Evolutionary conservation across 352 stramenopile species (phyloP), one percentile per base, ranked within the genome.

Genomic region (Phytophthora sojae): DNA sequence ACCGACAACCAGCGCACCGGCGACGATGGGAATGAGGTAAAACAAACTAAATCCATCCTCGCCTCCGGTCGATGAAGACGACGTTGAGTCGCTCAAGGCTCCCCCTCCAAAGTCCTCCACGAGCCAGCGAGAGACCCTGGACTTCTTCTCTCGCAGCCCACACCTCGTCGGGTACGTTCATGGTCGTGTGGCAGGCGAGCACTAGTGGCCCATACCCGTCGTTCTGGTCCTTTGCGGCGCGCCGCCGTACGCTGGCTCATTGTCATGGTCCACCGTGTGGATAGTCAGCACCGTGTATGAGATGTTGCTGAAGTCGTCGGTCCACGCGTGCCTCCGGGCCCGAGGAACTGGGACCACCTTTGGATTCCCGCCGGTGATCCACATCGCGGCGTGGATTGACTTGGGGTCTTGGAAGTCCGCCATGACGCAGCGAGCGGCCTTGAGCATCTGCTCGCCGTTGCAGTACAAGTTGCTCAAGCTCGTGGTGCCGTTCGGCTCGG

Each of bases 321-420:
- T 52, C 69, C 73, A 80, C 0, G 37, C 9, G 39, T 80, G 73
- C 7, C 61, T 58, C 3, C 56, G 2, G 0, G 69, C 26, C 15
- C 25, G 17, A 2, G 64, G 64, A 1, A 14, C 52, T 3, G 69
- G 73, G 7, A 80, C 32, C 3, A 71, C 35, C 0, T 65, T 9
- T 0, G 59, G 75, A n/a, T 70, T 72, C 1, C 69, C 73, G 6
- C 73, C 73, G 1, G 69, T 77, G 32, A 75, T 65, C 73, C 73
- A 80, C 68, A 80, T 77, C 3, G 68, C 50, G 2, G 25, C 42
- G 14, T 77, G 59, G n/a, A 67, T 32, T 0, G 37, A 5, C 6
- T 12, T 2, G 0, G 12, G 6, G 1, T 70, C 55, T 0, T 29
- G 17, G 11, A 64, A 69, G 29, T 77, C 47, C 4, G 69, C 17